A percentile compares a stretch with the other conserved stretches of the same genome.
Evolutionary conservation across 2,329 filamentous ascomycete genomes (phyloP).

Genomic region (Aspergillus vadensis): DNA sequence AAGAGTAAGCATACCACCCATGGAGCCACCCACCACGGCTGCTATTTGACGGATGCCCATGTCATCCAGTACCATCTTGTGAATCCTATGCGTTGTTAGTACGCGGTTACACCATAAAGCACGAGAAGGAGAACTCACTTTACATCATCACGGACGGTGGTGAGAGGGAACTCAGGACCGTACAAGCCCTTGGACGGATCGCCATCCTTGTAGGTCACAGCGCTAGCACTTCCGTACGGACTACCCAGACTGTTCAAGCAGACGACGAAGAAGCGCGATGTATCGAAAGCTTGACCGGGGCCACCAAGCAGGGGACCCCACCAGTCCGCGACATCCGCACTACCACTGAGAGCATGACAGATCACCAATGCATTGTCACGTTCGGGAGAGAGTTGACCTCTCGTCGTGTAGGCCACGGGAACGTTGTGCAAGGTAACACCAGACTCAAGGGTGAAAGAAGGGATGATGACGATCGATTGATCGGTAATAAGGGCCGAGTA

Average conservation of each 20-base stretch:
- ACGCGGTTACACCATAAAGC: not conserved
- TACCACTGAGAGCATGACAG: conserved; percentile 57
- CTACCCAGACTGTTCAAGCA: conserved; percentile 59
- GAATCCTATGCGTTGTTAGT: conserved; percentile 44
- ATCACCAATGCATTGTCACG: conserved; percentile 67
- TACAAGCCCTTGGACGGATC: conserved; percentile 74
- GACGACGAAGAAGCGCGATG: conserved; percentile 56
- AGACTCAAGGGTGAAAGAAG: conserved; percentile 89
- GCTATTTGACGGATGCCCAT: conserved; percentile 57
- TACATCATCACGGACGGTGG: conserved; percentile 93
- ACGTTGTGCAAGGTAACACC: conserved; percentile 80
- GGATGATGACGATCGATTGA: conserved; percentile 82
- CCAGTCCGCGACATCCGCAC: conserved; percentile 59
- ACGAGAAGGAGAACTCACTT: conserved; percentile 59
- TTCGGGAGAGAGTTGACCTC: conserved; percentile 58
- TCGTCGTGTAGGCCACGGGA: conserved; percentile 65
- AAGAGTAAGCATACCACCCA: conserved; percentile 61
- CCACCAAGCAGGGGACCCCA: conserved; percentile 58
- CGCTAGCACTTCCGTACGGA: conserved; percentile 58
- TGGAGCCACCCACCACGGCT: conserved; percentile 58
- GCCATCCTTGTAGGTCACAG: conserved; percentile 78
- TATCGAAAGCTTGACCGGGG: conserved; percentile 56
- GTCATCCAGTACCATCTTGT: conserved; percentile 57
- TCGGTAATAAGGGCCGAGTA: conserved; percentile 84
- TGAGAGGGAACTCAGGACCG: conserved; percentile 93